Conservation (phyloP, 768 basidiomycete genomes). For the Galerina marginata region DNA sequence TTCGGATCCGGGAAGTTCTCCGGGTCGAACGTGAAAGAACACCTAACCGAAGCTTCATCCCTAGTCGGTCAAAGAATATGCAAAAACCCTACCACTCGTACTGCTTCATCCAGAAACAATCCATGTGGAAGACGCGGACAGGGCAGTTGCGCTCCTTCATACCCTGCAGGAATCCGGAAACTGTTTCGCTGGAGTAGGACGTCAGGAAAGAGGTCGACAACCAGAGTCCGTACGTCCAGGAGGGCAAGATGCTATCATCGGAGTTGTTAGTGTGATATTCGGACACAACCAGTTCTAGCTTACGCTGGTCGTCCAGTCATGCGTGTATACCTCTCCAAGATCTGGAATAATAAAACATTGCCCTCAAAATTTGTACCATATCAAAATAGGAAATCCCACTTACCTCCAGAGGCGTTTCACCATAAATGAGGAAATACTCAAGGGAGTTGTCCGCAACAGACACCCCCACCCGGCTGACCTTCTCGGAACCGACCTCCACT, state of each 20-base stretch:
- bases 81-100: slow-evolving; percentile 58
- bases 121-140: slow-evolving; percentile 76
- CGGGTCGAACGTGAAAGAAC: slow-evolving; percentile 78
- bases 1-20: slow-evolving; percentile 78
- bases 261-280: no score
- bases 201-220: slow-evolving; percentile 81
- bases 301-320: slow-evolving; percentile 68
- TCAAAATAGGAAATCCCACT: slow-evolving; percentile 18
- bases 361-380: not conserved
- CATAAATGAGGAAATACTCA: slow-evolving; percentile 77
- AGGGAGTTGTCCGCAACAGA: slow-evolving; percentile 66
- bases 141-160: slow-evolving; percentile 68
- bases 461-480: slow-evolving; percentile 66
- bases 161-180: slow-evolving; percentile 71
- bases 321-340: slow-evolving; percentile 63
- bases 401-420: slow-evolving; percentile 67
- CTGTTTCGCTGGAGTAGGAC: slow-evolving; percentile 69
- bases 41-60: slow-evolving; percentile 44
- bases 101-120: slow-evolving; percentile 81
- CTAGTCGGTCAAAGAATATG: not conserved
- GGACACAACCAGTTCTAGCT: not conserved
- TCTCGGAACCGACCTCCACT: slow-evolving; percentile 72
- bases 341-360: slow-evolving; percentile 34
- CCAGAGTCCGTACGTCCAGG: slow-evolving; percentile 82
- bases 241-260: slow-evolving; percentile 57